These are phyloP conservation scores for Camelina sativa DNA, from an alignment of 345 rosid genomes.

Conservation along the genomic window DNA sequence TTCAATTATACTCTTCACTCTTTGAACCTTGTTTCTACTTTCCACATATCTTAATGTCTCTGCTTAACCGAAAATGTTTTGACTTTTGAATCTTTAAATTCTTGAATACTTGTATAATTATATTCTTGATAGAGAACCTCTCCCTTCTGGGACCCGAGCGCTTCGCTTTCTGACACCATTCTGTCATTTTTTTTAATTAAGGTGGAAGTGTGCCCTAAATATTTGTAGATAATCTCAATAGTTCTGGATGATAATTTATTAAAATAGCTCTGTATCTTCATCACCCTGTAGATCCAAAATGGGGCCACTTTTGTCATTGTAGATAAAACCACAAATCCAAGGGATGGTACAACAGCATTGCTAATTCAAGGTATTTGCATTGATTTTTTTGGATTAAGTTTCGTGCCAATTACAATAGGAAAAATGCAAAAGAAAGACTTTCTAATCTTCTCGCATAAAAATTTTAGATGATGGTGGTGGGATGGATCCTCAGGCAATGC, in stretches of 20 bases:
- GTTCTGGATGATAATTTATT: conserved; percentile 36
- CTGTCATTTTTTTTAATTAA: conserved; percentile 22
- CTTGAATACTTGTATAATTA: not conserved
- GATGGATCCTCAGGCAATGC: conserved; percentile 90
- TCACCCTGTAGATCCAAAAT: conserved; percentile 79
- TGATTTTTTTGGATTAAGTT: conserved; percentile 23
- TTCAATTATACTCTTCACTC: conserved; percentile 6
- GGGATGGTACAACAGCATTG: conserved; percentile 73
- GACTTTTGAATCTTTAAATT: not conserved
- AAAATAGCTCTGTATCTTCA: conserved; percentile 41
- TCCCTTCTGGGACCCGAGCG: conserved; percentile 15
- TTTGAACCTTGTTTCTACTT: conserved; percentile 17
- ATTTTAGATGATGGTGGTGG: conserved; percentile 93
- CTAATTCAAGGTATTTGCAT: conserved; percentile 72
- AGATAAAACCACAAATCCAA: conserved; percentile 78
- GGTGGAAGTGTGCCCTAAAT: conserved; percentile 27
- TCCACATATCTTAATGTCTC: not conserved
- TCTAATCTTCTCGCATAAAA: conserved; percentile 9
- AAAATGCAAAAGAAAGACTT: conserved; percentile 10
- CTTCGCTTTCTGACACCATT: conserved; percentile 22
- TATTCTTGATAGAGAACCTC: conserved; percentile 16
- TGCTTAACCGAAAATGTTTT: not conserved
- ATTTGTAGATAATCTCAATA: conserved; percentile 21
- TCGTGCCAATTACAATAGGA: conserved; percentile 4
- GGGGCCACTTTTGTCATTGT: conserved; percentile 95